Conservation (phyloP, 306 rosid species). For the Albizia julibrissin region DNA sequence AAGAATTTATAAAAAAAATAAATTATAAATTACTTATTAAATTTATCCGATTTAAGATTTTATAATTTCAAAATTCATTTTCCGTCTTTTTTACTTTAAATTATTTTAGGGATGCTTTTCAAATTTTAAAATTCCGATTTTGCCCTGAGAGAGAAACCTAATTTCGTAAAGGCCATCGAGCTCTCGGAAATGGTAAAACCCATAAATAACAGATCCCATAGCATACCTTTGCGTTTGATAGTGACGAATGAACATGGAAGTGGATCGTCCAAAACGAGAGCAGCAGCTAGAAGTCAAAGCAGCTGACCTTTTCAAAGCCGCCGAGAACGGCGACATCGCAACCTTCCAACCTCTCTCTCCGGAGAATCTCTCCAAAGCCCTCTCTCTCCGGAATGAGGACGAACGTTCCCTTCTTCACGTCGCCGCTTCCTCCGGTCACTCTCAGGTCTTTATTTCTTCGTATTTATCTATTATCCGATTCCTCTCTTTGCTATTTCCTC, state of each 20-base stretch:
- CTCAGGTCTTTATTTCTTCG: slow-evolving; percentile 50
- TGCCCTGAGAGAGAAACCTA: background rate
- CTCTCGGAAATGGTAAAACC: background rate
- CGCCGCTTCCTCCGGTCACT: slow-evolving; percentile 68
- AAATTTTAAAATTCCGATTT: background rate
- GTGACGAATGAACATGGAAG: slow-evolving; percentile 44
- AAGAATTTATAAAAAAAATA: no score
- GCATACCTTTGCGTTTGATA: no score
- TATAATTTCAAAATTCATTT: no score
- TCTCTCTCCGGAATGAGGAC: slow-evolving; percentile 76
- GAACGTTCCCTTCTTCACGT: slow-evolving; percentile 83
- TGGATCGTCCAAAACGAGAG: slow-evolving; percentile 43
- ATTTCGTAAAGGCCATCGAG: background rate
- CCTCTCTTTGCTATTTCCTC: background rate
- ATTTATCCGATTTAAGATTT: no score
- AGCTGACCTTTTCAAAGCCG: slow-evolving; percentile 73
- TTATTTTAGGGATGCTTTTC: no score
- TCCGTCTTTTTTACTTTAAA: no score
- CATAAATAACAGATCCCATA: background rate
- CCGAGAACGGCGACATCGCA: slow-evolving; percentile 67
- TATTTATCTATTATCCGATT: background rate
- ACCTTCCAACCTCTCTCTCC: slow-evolving; percentile 48
- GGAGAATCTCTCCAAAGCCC: slow-evolving; percentile 52
- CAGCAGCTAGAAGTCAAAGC: slow-evolving; percentile 32
- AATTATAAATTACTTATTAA: no score